Evolutionary conservation across 73 alveolate genomes (phyloP).

Genomic region (Tetrahymena malaccensis): DNA sequence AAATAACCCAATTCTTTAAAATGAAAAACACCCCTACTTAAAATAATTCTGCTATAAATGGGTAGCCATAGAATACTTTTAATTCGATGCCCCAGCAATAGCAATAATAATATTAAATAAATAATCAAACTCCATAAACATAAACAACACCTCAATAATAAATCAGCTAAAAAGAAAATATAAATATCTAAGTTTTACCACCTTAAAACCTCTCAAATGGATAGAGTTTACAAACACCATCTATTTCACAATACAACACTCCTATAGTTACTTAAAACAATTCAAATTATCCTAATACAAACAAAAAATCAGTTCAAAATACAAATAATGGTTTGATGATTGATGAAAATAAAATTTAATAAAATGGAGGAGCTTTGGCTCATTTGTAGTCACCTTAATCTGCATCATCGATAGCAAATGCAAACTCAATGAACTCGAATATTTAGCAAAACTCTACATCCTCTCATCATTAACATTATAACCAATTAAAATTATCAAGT

Average conservation of each 20-base stretch:
- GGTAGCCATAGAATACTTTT: background rate
- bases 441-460: background rate
- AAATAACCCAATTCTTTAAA: background rate
- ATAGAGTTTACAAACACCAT: background rate
- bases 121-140: background rate
- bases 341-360: background rate
- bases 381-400: background rate
- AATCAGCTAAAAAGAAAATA: background rate
- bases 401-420: background rate
- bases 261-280: background rate
- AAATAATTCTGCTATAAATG: background rate
- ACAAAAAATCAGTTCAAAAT: background rate
- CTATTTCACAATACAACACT: background rate
- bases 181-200: background rate
- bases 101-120: too few relatives aligned
- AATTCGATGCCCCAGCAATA: background rate
- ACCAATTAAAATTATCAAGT: background rate
- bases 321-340: background rate
- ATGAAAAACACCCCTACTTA: background rate
- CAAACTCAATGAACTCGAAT: background rate
- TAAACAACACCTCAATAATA: background rate
- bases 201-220: background rate
- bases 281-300: background rate
- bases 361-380: background rate
- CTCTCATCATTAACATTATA: background rate